A percentile compares a stretch with the other conserved stretches of the same genome.
These are phyloP conservation scores for Fusarium verticillioides DNA, from an alignment of 2,329 filamentous ascomycete species.

Conservation along the genomic window DNA sequence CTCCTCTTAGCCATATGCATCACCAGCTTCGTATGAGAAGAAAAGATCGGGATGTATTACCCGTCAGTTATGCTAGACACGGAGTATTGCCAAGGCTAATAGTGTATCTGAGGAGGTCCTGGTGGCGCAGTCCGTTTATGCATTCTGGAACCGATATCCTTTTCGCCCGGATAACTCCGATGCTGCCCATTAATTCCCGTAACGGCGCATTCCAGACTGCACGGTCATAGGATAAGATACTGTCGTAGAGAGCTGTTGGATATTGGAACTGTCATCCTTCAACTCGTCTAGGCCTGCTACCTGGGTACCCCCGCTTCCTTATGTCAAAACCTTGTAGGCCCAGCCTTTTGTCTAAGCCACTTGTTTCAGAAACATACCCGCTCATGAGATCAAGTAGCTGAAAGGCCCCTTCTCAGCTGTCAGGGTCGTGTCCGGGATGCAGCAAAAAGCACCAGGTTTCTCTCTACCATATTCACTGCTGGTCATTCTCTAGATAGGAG, in stretches of 20 bases:
- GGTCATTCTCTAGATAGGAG: conserved; percentile 3
- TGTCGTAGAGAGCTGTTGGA: conserved; percentile 11
- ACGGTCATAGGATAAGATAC: conserved; percentile 28
- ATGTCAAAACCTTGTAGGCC: conserved; percentile 12
- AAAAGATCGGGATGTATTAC: conserved; percentile 18
- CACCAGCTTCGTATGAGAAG: background rate
- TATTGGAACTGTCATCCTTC: conserved; percentile 30
- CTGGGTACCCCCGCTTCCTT: conserved; percentile 20
- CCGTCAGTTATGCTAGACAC: conserved; percentile 24
- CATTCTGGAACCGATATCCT: conserved; percentile 3
- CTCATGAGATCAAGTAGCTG: conserved; percentile 37
- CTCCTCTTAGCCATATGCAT: conserved; percentile 2
- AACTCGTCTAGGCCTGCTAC: conserved; percentile 8
- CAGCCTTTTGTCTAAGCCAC: conserved; percentile 40
- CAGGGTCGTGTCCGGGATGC: conserved; percentile 27
- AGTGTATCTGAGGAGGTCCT: conserved; percentile 19
- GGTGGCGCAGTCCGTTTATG: conserved; percentile 1
- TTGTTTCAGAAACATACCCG: conserved; percentile 40
- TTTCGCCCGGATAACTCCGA: conserved; percentile 21
- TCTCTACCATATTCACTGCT: conserved; percentile 36
- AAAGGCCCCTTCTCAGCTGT: conserved; percentile 20
- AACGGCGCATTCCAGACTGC: conserved; percentile 3
- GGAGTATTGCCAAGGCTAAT: background rate
- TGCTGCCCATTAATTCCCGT: conserved; percentile 20
- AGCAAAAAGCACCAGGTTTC: conserved; percentile 20